Percentiles rank a stretch among this genome's conserved stretches.
Evolutionary conservation across 164 flowering plant species (phyloP).

Genomic region (Echeveria elegans): DNA sequence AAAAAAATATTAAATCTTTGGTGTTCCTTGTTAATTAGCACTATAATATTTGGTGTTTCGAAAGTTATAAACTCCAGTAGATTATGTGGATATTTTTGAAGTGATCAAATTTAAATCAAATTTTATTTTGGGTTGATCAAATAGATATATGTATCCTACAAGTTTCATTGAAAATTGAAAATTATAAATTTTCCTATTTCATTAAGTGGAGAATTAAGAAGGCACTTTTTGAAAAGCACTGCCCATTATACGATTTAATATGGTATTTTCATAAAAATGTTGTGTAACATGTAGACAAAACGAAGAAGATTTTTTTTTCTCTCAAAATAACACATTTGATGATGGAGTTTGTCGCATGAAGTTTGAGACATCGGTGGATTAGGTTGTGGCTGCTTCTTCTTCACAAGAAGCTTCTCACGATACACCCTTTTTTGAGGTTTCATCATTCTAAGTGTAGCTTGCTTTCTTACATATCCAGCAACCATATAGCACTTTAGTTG

Average conservation of each 20-base stretch:
- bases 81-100: no score
- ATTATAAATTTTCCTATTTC: not conserved
- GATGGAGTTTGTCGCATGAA: slow-evolving; percentile 1
- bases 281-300: not conserved
- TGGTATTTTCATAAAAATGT: not conserved
- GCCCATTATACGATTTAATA: not conserved
- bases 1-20: not conserved
- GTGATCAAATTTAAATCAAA: no score
- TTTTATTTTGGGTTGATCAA: no score
- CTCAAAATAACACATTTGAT: not conserved
- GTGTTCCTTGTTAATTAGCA: not conserved
- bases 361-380: not conserved
- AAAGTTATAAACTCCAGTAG: no score
- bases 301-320: not conserved
- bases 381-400: not conserved
- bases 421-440: not conserved
- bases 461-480: slow-evolving; percentile 1
- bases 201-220: not conserved
- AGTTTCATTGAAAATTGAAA: not conserved
- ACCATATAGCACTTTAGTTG: slow-evolving; percentile 5
- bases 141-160: no score
- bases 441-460: not conserved
- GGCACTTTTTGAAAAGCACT: not conserved
- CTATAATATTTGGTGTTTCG: not conserved
- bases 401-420: slow-evolving; percentile 1